Evolutionary conservation across 208 protist species (phyloP).

Genomic region (Jaenimonas drosophilae): DNA sequence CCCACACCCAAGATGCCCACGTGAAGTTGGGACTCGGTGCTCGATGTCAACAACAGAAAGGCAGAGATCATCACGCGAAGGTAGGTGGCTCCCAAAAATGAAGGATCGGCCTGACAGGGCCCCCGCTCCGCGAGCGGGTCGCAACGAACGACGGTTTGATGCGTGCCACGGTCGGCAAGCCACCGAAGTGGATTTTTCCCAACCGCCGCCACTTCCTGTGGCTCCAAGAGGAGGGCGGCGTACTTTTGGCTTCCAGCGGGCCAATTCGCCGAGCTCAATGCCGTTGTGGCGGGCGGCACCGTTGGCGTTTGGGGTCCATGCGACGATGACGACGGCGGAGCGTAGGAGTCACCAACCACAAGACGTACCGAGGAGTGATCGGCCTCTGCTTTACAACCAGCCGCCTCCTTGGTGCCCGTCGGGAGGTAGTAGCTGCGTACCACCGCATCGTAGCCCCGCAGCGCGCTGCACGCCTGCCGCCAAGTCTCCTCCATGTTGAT

Average conservation of each 20-base stretch:
- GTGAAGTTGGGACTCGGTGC: slow-evolving; percentile 20
- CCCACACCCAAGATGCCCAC: slow-evolving; percentile 75
- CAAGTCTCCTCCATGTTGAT: slow-evolving; percentile 38
- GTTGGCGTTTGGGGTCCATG: not conserved
- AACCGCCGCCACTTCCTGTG: slow-evolving; percentile 3
- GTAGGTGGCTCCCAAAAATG: slow-evolving; percentile 70
- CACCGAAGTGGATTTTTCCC: slow-evolving; percentile 16
- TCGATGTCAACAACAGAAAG: slow-evolving; percentile 46
- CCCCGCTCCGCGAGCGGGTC: slow-evolving; percentile 52
- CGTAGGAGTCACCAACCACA: slow-evolving; percentile 11
- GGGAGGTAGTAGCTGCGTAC: slow-evolving; percentile 66
- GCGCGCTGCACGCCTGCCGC: slow-evolving; percentile 46
- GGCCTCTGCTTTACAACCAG: too few relatives aligned
- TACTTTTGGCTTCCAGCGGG: slow-evolving; percentile 58
- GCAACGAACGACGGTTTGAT: slow-evolving; percentile 77
- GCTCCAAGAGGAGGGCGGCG: slow-evolving; percentile 52
- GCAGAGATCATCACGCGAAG: slow-evolving; percentile 68
- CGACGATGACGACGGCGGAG: not conserved
- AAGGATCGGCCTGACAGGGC: slow-evolving; percentile 48
- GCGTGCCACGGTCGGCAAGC: slow-evolving; percentile 48
- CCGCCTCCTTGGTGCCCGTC: not conserved
- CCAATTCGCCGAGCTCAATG: slow-evolving; percentile 17
- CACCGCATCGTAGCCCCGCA: slow-evolving; percentile 69
- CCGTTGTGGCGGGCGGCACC: not conserved
- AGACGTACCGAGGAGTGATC: too few relatives aligned